These are phyloP conservation scores for Monascus purpureus DNA, from an alignment of 495 filamentous ascomycete species.

Conservation along the genomic window DNA sequence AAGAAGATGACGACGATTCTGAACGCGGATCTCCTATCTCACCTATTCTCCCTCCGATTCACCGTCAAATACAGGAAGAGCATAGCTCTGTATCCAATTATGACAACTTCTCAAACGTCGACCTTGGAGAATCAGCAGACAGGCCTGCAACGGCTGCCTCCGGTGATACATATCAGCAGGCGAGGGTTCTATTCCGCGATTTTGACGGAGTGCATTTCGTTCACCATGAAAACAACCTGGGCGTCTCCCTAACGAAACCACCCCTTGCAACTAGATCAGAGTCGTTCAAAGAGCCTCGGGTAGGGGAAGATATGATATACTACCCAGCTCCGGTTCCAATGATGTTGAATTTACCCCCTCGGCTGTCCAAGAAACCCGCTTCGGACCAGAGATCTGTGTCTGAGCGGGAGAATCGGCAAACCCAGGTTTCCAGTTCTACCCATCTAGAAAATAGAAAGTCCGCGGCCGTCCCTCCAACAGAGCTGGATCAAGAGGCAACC, in stretches of 20 bases:
- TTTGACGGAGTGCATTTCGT: constrained; percentile 90
- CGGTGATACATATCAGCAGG: constrained; percentile 54
- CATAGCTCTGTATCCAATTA: too few relatives aligned
- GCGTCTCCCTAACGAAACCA: constrained; percentile 23
- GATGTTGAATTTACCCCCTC: constrained; percentile 83
- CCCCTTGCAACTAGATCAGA: constrained; percentile 37
- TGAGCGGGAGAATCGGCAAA: constrained; percentile 54
- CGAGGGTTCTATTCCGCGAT: constrained; percentile 60
- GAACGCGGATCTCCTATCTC: constrained; percentile 6
- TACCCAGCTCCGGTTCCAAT: constrained; percentile 91
- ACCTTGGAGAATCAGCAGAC: too few relatives aligned
- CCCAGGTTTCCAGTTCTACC: constrained; percentile 42
- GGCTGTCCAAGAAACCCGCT: constrained; percentile 59
- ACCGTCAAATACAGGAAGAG: too few relatives aligned
- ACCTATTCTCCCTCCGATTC: constrained; percentile 13
- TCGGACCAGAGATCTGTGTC: constrained; percentile 50
- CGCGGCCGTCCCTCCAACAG: constrained; percentile 15
- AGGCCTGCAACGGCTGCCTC: constrained; percentile 42
- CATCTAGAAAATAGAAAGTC: constrained; percentile 33
- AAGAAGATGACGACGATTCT: constrained; percentile 26
- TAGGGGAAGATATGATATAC: constrained; percentile 70
- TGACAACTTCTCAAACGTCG: constrained; percentile 8
- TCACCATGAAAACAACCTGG: constrained; percentile 25
- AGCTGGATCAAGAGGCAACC: constrained; percentile 10
- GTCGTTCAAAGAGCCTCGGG: constrained; percentile 48